Base-by-base conservation (phyloP, 2,329 filamentous ascomycete genomes). In the Cordyceps javanica region DNA sequence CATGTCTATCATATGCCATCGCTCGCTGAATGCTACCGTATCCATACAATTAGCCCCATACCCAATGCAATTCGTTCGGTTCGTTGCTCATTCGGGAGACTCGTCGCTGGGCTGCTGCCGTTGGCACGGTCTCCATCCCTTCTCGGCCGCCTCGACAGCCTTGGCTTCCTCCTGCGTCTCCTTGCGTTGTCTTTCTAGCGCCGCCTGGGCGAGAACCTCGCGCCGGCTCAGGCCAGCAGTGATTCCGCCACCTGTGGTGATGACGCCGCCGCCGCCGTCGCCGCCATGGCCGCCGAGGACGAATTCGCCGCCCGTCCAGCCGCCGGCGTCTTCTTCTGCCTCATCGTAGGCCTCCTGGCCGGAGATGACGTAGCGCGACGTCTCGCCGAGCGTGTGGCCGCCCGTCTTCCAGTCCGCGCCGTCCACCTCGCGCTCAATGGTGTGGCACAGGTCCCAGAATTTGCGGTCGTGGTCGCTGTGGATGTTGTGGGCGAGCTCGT, bases 401-500 rank as follows among this genome's bases (percentile, higher is more conserved):
- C 86, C 85, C 25, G 80, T 79, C 66, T 79, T 87, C 86, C 89
- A 96, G 75, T 97, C 91, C 16, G 82, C 88, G 50, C 75, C 77
- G 58, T 88, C 87, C 3, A 97, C 93, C 76, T 97, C 93, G 52
- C 81, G 80, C 77, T 97, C 92, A 66, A 97, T 95, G 75, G 88
- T 81, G 64, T 86, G 86, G 63, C 90, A 96, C 65, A 99, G 71
- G 55, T 91, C 83, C 93, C 94, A 97, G 68, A 99, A 99, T 48
- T 89, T 76, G 19, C 84, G 78, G 71, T 97, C 91, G 70, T 99
- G 94, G 0, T 88, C 84, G 0, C 88, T 80, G 73, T 88, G 87
- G 10, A 96, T 90, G 66, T 96, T 97, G 72, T 99, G 94, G 63
- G 92, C 88, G 19, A 99, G 78, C 75, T 99, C 94, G 74, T 99